A percentile compares a stretch with the other conserved stretches of the same genome.
These are phyloP conservation scores for Boletus pseudo-olivaceus DNA, from an alignment of 768 basidiomycete species.

Conservation along the genomic window DNA sequence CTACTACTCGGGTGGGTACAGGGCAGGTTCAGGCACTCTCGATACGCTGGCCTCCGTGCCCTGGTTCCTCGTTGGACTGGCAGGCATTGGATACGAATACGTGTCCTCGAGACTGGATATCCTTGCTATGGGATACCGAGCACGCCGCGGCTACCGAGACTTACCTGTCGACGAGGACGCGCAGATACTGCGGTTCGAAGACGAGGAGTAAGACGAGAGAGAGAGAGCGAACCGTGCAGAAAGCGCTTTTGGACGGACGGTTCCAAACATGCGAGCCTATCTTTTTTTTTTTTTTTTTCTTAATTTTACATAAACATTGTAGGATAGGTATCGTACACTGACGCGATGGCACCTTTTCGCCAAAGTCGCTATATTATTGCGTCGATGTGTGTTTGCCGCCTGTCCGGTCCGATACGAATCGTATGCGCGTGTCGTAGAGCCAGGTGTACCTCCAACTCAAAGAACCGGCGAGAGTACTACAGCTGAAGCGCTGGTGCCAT, in stretches of 20 bases:
- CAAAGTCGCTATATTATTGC: not conserved
- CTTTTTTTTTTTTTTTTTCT: not conserved
- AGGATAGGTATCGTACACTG: constrained; percentile 2
- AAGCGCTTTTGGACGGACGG: not conserved
- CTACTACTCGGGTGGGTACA: constrained; percentile 30
- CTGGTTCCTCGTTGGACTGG: constrained; percentile 82
- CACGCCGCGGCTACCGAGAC: constrained; percentile 69
- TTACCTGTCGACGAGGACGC: constrained; percentile 86
- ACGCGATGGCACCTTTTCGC: not conserved
- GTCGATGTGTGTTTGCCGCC: not conserved
- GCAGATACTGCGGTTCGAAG: constrained; percentile 80
- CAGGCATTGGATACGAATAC: constrained; percentile 69
- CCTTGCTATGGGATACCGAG: constrained; percentile 36
- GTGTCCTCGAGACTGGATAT: constrained; percentile 46
- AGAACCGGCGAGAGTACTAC: too few relatives aligned
- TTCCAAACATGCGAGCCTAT: too few relatives aligned
- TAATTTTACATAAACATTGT: not conserved
- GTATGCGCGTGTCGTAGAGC: not conserved
- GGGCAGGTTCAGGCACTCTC: constrained; percentile 46
- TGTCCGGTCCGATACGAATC: not conserved
- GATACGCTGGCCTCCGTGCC: constrained; percentile 84
- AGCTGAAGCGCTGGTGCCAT: not conserved
- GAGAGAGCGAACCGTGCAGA: not conserved
- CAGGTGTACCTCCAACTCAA: too few relatives aligned
- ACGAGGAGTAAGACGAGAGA: constrained; percentile 50